Evolutionary conservation across 2,329 filamentous ascomycete species (phyloP), one percentile per base, ranked within the genome.

Genomic region (Graphilbum sp.): DNA sequence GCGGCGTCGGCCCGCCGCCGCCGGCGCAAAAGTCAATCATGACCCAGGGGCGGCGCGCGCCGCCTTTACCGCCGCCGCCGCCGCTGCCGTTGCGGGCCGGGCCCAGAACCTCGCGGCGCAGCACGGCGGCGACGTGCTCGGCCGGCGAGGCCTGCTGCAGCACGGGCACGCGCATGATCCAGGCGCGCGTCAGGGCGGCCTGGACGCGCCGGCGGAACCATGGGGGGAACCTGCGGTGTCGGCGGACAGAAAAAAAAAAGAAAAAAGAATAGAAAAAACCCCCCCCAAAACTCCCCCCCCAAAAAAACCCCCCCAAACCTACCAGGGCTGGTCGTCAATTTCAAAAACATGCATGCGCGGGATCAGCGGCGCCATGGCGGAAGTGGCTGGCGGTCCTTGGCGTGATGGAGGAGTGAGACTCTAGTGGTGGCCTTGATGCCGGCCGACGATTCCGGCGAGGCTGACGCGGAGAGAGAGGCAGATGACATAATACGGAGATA

Each of bases 21-120:
- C 81, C 81, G 3, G 79, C 76, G 53, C 79, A 84, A 55, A 85
- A 82, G 58, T 87, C 81, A 43, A 86, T 67, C 47, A 80, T 75
- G 16, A 68, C 73, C 54, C 79, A 75, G 2, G 60, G 54, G 7
- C 16, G 62, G 56, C 1, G 72, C 58, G 20, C 59, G 50, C 5
- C 50, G 42, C 13, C 79, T 63, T 32, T 67, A 58, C 18, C 55
- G 56, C 30, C 64, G 18, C 5, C 12, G 19, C 18, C 32, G 18
- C n/a, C n/a, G n/a, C n/a, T n/a, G n/a, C n/a, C n/a, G n/a, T n/a
- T n/a, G n/a, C n/a, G n/a, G n/a, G n/a, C n/a, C n/a, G n/a, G n/a
- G n/a, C 4, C 24, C 17, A 46, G 23, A 1, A 46, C 37, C 29
- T 46, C 41, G 2, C 32, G 32, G 9, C 38, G 59, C 34, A 84